A percentile compares a stretch with the other conserved stretches of the same genome.
These are phyloP conservation scores for Biscogniauxia mediterranea DNA, from an alignment of 2,329 filamentous ascomycete species.

Conservation along the genomic window DNA sequence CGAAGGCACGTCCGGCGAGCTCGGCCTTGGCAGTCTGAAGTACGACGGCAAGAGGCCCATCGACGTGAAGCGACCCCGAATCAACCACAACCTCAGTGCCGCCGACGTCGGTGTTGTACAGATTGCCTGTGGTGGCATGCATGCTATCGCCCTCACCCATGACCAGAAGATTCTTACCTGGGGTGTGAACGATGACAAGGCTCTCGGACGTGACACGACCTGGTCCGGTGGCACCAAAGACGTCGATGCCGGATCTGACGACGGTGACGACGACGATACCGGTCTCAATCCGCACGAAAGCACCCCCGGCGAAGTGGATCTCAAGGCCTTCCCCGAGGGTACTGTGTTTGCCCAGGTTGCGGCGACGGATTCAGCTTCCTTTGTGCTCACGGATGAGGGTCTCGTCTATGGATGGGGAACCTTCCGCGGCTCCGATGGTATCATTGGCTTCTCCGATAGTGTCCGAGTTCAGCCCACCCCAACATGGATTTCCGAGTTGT, in stretches of 20 bases:
- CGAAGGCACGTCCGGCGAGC: slow-evolving; percentile 57
- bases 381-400: slow-evolving; percentile 62
- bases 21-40: slow-evolving; percentile 64
- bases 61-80: slow-evolving; percentile 66
- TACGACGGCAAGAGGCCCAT: slow-evolving; percentile 46
- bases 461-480: slow-evolving; percentile 48
- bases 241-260: slow-evolving; percentile 22
- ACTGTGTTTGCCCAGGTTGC: slow-evolving; percentile 61
- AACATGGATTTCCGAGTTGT: slow-evolving; percentile 52
- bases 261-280: slow-evolving; percentile 58
- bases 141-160: slow-evolving; percentile 64
- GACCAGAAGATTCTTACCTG: slow-evolving; percentile 74
- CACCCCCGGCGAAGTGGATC: slow-evolving; percentile 60
- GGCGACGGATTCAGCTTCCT: slow-evolving; percentile 62
- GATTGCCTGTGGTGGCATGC: slow-evolving; percentile 68
- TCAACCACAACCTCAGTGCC: slow-evolving; percentile 58
- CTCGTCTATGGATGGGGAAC: slow-evolving; percentile 68
- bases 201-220: slow-evolving; percentile 64
- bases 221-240: slow-evolving; percentile 57
- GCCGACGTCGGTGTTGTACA: slow-evolving; percentile 60
- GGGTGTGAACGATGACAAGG: slow-evolving; percentile 77
- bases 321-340: slow-evolving; percentile 57
- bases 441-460: slow-evolving; percentile 60
- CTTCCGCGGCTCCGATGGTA: slow-evolving; percentile 58
- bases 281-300: slow-evolving; percentile 72